A percentile compares a stretch with the other conserved stretches of the same genome.
Evolutionary conservation across 176 grass and related monocot species (phyloP).

Genomic region (Oryza glaberrima): DNA sequence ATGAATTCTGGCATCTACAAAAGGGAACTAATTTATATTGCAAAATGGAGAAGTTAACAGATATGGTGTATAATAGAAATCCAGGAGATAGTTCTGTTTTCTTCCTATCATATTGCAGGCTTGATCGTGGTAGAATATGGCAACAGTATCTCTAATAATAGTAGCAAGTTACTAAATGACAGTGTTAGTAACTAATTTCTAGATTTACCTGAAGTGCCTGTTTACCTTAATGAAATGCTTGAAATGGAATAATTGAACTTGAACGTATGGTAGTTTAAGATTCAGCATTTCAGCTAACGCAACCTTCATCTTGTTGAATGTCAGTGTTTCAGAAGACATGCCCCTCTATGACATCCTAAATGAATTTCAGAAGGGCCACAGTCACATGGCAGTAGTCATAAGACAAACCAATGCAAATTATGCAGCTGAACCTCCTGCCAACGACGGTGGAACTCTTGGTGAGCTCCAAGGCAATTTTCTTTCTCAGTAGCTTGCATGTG

Average conservation of each 20-base stretch:
- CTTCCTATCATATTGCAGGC: neutral
- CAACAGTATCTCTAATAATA: neutral
- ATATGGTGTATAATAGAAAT: neutral
- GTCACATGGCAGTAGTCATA: constrained; percentile 95
- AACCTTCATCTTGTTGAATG: constrained; percentile 25
- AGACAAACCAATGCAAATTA: constrained; percentile 44
- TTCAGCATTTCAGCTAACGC: constrained; percentile 17
- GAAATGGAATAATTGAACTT: neutral
- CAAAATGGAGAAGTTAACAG: neutral
- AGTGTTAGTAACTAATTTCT: neutral
- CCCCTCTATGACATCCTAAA: constrained; percentile 98
- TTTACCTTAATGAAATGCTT: neutral
- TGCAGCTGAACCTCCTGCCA: constrained; percentile 29
- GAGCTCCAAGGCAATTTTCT: constrained; percentile 2
- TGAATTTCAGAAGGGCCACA: constrained; percentile 98
- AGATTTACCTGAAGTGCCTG: neutral
- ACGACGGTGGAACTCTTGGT: constrained; percentile 48
- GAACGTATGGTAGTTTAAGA: constrained; percentile 11
- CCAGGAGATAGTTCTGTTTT: neutral
- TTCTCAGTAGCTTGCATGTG: neutral
- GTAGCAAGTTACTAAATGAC: neutral
- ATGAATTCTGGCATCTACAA: neutral
- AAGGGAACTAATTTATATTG: neutral
- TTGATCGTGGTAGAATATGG: neutral
- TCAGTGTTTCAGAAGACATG: constrained; percentile 83